Evolutionary conservation across 495 filamentous ascomycete species (phyloP).

Genomic region (Bombardia bombarda): DNA sequence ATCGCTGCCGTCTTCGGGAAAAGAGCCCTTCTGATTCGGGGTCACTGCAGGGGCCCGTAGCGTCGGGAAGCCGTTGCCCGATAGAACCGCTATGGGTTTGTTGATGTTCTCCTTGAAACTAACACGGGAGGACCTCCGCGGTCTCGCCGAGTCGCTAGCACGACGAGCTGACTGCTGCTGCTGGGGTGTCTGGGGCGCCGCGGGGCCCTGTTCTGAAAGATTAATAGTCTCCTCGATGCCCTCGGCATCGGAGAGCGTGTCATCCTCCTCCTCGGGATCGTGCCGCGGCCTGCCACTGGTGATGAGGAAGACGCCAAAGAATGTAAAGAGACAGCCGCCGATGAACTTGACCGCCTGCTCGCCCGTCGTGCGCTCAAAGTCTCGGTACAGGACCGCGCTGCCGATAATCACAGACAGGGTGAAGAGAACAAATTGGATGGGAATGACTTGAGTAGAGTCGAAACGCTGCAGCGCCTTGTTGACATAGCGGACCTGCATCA

Average conservation of each 20-base stretch:
- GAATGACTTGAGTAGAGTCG: constrained; percentile 94
- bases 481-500: constrained; percentile 93
- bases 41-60: constrained; percentile 7
- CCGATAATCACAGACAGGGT: constrained; percentile 92
- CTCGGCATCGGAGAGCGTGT: constrained; percentile 45
- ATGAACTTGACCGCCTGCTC: constrained; percentile 73
- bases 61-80: constrained; percentile 15
- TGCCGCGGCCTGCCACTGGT: constrained; percentile 55
- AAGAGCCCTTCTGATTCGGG: background rate
- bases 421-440: constrained; percentile 93
- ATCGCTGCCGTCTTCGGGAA: constrained; percentile 6
- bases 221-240: constrained; percentile 44
- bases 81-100: constrained; percentile 12
- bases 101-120: constrained; percentile 22
- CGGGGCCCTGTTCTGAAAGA: constrained; percentile 30
- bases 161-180: constrained; percentile 2
- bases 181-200: constrained; percentile 6
- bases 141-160: constrained; percentile 17
- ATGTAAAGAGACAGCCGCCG: constrained; percentile 83
- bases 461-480: constrained; percentile 93
- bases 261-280: constrained; percentile 45
- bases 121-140: constrained; percentile 31
- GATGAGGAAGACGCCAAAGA: constrained; percentile 89
- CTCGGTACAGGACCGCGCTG: constrained; percentile 83
- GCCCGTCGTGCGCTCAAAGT: constrained; percentile 73